Conservation (phyloP, 1,284 basidiomycete species). For the Rhodotorula glutinis region DNA sequence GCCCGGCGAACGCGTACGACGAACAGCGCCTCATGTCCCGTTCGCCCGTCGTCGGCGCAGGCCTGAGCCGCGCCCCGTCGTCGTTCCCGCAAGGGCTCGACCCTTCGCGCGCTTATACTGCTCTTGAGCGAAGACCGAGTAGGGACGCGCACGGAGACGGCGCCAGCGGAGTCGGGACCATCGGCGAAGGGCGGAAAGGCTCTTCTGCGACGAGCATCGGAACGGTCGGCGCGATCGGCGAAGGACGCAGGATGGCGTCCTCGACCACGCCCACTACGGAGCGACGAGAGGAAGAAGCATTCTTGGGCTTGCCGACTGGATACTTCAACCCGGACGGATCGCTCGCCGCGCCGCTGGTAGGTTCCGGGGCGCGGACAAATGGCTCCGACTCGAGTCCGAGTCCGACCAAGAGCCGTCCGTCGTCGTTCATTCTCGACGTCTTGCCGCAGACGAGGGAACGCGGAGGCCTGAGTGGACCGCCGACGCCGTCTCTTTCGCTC, state of each 20-base stretch:
- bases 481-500: constrained; percentile 30
- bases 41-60: neutral
- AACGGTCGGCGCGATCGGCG: constrained; percentile 27
- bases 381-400: constrained; percentile 2
- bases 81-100: constrained; percentile 3
- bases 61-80: neutral
- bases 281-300: constrained; percentile 12
- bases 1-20: neutral
- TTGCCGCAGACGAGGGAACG: constrained; percentile 31
- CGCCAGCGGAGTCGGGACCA: constrained; percentile 10
- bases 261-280: neutral
- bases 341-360: neutral
- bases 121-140: constrained; percentile 25
- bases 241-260: constrained; percentile 16
- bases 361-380: neutral
- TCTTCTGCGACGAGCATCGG: constrained; percentile 8
- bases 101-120: constrained; percentile 17
- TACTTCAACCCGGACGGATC: constrained; percentile 14
- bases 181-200: constrained; percentile 14
- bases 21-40: neutral
- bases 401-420: constrained; percentile 24
- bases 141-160: constrained; percentile 16
- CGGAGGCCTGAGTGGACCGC: constrained; percentile 6
- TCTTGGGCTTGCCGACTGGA: constrained; percentile 14
- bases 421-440: constrained; percentile 39